Evolutionary conservation across 1,284 basidiomycete species (phyloP).

Genomic region (Malassezia slooffiae): DNA sequence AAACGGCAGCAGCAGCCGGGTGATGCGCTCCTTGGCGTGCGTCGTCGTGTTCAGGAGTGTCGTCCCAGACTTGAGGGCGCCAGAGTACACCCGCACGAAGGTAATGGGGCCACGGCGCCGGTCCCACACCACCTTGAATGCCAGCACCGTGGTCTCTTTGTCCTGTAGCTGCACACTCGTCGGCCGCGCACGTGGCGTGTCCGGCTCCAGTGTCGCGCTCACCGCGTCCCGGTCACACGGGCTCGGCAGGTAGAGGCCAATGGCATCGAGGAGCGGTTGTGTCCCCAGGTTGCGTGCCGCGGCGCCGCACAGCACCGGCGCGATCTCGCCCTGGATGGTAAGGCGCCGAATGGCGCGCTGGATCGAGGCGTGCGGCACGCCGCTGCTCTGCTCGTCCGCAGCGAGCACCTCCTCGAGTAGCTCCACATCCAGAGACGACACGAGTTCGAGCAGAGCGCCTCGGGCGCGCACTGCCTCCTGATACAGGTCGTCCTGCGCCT

Average conservation of each 20-base stretch:
- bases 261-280: slow-evolving; percentile 66
- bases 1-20: slow-evolving; percentile 68
- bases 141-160: slow-evolving; percentile 49
- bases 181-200: slow-evolving; percentile 1
- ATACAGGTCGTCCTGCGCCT: slow-evolving; percentile 50
- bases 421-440: slow-evolving; percentile 67
- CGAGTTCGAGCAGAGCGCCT: slow-evolving; percentile 59
- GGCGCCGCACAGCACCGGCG: slow-evolving; percentile 73
- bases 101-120: slow-evolving; percentile 77
- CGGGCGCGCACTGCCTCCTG: slow-evolving; percentile 60
- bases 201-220: slow-evolving; percentile 1
- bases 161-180: neutral
- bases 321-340: slow-evolving; percentile 57
- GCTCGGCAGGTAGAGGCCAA: slow-evolving; percentile 66
- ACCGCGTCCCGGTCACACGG: slow-evolving; percentile 50
- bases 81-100: slow-evolving; percentile 76
- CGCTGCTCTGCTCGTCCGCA: slow-evolving; percentile 34
- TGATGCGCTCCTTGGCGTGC: slow-evolving; percentile 61
- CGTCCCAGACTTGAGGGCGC: slow-evolving; percentile 55
- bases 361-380: slow-evolving; percentile 52
- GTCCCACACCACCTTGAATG: slow-evolving; percentile 83
- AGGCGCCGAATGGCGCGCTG: slow-evolving; percentile 57
- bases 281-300: slow-evolving; percentile 72
- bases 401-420: slow-evolving; percentile 60
- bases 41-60: slow-evolving; percentile 61